These are phyloP conservation scores for Haematococcus sp. DNA, from an alignment of 139 green algal species.

Conservation along the genomic window DNA sequence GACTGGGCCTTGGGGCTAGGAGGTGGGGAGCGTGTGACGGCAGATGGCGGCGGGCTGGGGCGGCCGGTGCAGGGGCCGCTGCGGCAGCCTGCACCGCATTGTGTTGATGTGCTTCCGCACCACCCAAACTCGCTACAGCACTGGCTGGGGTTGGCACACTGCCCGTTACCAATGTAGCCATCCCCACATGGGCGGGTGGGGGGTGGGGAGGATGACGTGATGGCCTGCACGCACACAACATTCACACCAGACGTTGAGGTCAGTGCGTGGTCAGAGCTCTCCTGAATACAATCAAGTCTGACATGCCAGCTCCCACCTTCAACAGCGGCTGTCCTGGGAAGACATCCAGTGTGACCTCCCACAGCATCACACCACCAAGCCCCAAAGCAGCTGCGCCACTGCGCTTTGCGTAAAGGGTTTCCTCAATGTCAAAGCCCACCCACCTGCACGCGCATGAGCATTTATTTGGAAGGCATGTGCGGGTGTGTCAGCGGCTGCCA, in stretches of 20 bases:
- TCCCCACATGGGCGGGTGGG: constrained; percentile 2
- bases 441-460: not conserved
- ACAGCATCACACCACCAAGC: constrained; percentile 19
- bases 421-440: constrained; percentile 17
- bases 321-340: not conserved
- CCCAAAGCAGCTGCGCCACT: not conserved
- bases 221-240: too few species aligned
- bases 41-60: too few species aligned
- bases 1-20: too few species aligned
- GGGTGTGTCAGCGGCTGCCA: too few species aligned
- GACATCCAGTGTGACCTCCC: constrained; percentile 14
- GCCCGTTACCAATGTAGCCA: constrained; percentile 5
- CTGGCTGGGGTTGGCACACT: not conserved
- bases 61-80: too few species aligned
- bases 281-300: too few species aligned
- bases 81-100: too few species aligned
- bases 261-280: too few species aligned
- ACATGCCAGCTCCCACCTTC: not conserved
- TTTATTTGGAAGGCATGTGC: too few species aligned
- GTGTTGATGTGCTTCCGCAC: not conserved
- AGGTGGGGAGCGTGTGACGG: too few species aligned
- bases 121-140: constrained; percentile 18
- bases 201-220: too few species aligned
- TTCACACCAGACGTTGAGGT: too few species aligned
- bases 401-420: constrained; percentile 1